phyloP scores from a whole-genome alignment of 2,329 filamentous ascomycete genomes.

The Phymatotrichopsis omnivora region DNA sequence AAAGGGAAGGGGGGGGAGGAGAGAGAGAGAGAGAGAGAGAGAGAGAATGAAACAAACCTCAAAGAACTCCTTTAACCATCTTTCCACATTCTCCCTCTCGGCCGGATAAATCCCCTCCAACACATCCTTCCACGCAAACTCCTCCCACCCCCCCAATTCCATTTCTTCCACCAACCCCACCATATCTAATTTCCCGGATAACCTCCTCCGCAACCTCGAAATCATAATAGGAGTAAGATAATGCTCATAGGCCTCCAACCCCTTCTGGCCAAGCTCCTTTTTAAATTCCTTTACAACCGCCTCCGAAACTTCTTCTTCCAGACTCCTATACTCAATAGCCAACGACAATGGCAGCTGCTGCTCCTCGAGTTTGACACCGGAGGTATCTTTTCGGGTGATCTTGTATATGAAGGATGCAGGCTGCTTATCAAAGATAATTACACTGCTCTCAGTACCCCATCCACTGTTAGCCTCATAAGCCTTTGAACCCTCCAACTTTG shows the following conservation, averaged over 20 bases:
- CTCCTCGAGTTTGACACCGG: conserved; percentile 35
- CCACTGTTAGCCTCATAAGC: conserved; percentile 54
- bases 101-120: conserved; percentile 21
- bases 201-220: conserved; percentile 39
- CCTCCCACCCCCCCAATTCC: conserved; percentile 44
- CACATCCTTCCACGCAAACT: conserved; percentile 35
- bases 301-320: conserved; percentile 46
- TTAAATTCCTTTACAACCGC: conserved; percentile 41
- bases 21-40: too few species aligned
- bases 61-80: conserved; percentile 50
- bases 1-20: too few species aligned
- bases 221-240: conserved; percentile 45
- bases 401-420: conserved; percentile 73
- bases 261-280: conserved; percentile 40
- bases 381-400: conserved; percentile 48
- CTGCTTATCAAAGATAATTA: conserved; percentile 62
- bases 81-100: conserved; percentile 33
- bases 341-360: conserved; percentile 33
- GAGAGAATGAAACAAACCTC: conserved; percentile 5
- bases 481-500: conserved; percentile 59
- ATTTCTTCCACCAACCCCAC: conserved; percentile 47
- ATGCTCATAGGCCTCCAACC: conserved; percentile 40
- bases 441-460: conserved; percentile 18
- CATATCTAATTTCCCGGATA: conserved; percentile 43
- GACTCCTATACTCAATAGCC: conserved; percentile 25